A percentile compares a stretch with the other conserved stretches of the same genome.
These are phyloP conservation scores for Macrophomina phaseolina DNA, from an alignment of 2,329 filamentous ascomycete genomes.

Conservation along the genomic window DNA sequence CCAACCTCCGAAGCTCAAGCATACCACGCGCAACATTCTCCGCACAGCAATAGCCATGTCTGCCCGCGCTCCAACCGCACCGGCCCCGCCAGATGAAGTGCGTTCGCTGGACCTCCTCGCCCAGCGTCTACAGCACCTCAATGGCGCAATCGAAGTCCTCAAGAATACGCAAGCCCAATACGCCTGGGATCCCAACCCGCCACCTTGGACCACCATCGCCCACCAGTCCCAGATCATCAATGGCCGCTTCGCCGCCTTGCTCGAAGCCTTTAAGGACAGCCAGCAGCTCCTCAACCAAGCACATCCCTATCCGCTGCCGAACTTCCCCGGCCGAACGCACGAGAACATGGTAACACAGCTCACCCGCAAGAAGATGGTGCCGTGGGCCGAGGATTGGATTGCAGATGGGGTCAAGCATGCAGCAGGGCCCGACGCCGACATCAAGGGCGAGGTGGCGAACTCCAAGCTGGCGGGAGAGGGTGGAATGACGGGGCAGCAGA, in stretches of 20 bases:
- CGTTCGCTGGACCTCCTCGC: slow-evolving; percentile 21
- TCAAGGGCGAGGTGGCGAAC: background rate
- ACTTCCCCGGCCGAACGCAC: slow-evolving; percentile 70
- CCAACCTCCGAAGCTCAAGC: background rate
- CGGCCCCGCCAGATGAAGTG: slow-evolving; percentile 22
- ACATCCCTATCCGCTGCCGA: slow-evolving; percentile 76
- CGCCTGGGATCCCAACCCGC: slow-evolving; percentile 5
- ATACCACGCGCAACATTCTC: background rate
- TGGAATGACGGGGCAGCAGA: slow-evolving; percentile 52
- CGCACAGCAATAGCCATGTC: slow-evolving; percentile 5
- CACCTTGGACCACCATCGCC: slow-evolving; percentile 20
- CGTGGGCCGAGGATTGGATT: slow-evolving; percentile 75
- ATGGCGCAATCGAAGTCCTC: slow-evolving; percentile 22
- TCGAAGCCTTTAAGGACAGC: slow-evolving; percentile 69
- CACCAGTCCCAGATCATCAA: slow-evolving; percentile 27
- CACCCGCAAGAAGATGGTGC: slow-evolving; percentile 83
- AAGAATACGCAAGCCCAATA: slow-evolving; percentile 15
- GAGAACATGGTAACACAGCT: slow-evolving; percentile 65
- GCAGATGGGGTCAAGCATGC: slow-evolving; percentile 62
- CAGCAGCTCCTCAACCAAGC: slow-evolving; percentile 71
- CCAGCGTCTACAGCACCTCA: slow-evolving; percentile 24
- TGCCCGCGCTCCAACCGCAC: background rate
- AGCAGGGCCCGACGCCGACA: slow-evolving; percentile 35
- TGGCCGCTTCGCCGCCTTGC: slow-evolving; percentile 64
- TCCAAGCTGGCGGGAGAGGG: slow-evolving; percentile 32